A percentile compares a stretch with the other conserved stretches of the same genome.
phyloP scores from a whole-genome alignment of 805 yeast genomes.

The Nakazawaea wickerhamii region DNA sequence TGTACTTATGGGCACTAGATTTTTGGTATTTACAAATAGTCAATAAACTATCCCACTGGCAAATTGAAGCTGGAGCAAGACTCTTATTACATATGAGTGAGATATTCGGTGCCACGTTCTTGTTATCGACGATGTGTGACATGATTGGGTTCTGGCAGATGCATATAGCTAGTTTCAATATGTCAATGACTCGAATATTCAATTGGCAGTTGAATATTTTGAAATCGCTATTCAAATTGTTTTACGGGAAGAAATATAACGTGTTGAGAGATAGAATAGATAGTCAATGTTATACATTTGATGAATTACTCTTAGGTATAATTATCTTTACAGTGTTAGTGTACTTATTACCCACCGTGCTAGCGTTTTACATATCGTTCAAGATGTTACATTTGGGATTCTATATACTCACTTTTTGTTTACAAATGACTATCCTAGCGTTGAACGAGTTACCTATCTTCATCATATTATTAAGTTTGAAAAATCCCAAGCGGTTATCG shows the following conservation, averaged over 20 bases:
- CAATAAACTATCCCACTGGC: slow-evolving; percentile 15
- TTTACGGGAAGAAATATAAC: slow-evolving; percentile 86
- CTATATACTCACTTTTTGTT: slow-evolving; percentile 39
- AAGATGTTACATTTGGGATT: slow-evolving; percentile 51
- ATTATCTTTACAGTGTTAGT: slow-evolving; percentile 74
- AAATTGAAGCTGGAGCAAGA: neutral
- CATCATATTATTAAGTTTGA: slow-evolving; percentile 69
- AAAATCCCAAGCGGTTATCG: slow-evolving; percentile 64
- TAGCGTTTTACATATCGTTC: slow-evolving; percentile 78
- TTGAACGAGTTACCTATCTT: slow-evolving; percentile 86
- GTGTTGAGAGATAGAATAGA: slow-evolving; percentile 82
- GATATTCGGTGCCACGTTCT: slow-evolving; percentile 59
- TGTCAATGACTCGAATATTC: slow-evolving; percentile 73
- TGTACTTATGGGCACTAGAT: slow-evolving; percentile 78
- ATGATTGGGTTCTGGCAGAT: slow-evolving; percentile 54
- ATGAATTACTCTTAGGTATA: slow-evolving; percentile 85
- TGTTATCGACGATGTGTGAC: slow-evolving; percentile 64
- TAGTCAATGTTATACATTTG: slow-evolving; percentile 75
- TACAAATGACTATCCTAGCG: slow-evolving; percentile 57
- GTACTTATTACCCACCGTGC: slow-evolving; percentile 79
- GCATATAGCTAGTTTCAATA: slow-evolving; percentile 73
- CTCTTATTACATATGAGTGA: slow-evolving; percentile 14
- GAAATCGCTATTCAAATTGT: slow-evolving; percentile 72
- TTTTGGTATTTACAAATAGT: slow-evolving; percentile 43
- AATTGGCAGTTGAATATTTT: slow-evolving; percentile 66